Evolutionary conservation across 768 basidiomycete genomes (phyloP), one percentile per base, ranked within the genome.

Genomic region (Artomyces pyxidatus): DNA sequence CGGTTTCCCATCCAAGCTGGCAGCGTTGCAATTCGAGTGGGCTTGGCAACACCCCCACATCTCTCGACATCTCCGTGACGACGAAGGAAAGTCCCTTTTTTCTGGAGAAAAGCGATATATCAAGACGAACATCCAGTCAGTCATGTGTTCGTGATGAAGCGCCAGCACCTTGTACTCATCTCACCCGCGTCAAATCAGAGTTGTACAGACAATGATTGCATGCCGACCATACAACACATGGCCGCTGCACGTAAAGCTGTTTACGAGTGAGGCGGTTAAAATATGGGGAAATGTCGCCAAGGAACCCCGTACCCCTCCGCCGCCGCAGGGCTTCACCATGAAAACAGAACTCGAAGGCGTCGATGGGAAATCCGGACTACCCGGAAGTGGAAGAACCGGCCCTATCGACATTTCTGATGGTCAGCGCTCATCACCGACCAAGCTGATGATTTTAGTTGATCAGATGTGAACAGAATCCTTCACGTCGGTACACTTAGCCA

Each of bases 1-100:
- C 60, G 89, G 88, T 4, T 90, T 92, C 57, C 86, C 88, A 0
- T 86, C 83, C 48, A 80, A 78, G 61, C 64, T 88, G 62, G 76
- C 85, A 2, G 88, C 89, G 10, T 65, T 80, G 21, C 78, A 88
- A 64, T 89, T 89, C 57, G 86, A 88, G 67, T 89, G 85, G 85
- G 81, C 83, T 25, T 91, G 88, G 88, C 87, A 89, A 61, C 82
- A 89, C 62, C 84, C 85, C 9, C 71, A 83, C 53, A 63, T 75
- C 22, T 81, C 83, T 1, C 68, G 85, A n/a, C 82, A 85, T 65
- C 67, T 87, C 16, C 73, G 76, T 26, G 71, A 73, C 47, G 56
- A 59, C 12, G 49, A 64, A 28, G 75, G 74, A 5, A 65, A 66
- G 44, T 60, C 66, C 2, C 51, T 75, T 11, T 75, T 77, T 52